Conservation (phyloP, 179 eudicot genomes). For the Spergularia azorica region DNA sequence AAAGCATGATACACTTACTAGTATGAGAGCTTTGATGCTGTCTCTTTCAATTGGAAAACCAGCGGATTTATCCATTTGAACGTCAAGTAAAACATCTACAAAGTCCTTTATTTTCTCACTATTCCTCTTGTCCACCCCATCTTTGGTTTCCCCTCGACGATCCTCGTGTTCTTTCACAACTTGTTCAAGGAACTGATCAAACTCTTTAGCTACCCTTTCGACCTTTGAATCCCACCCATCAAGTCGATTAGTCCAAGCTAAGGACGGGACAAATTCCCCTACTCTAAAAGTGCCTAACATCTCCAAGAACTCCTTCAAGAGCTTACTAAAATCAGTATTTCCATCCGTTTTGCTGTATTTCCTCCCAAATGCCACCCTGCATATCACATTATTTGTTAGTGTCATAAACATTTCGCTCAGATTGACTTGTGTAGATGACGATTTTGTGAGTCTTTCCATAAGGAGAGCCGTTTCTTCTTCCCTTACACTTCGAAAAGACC, state of each 20-base stretch:
- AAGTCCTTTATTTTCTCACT: constrained; percentile 29
- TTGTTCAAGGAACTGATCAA: constrained; percentile 35
- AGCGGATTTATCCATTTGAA: constrained; percentile 25
- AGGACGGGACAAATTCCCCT: constrained; percentile 43
- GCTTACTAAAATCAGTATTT: constrained; percentile 22
- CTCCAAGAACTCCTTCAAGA: constrained; percentile 29
- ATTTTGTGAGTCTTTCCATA: constrained; percentile 29
- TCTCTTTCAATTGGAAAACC: constrained; percentile 29
- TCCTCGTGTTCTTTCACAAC: constrained; percentile 33
- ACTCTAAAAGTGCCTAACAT: constrained; percentile 37
- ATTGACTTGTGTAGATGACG: constrained; percentile 24
- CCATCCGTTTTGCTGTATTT: constrained; percentile 30
- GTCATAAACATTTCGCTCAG: constrained; percentile 37
- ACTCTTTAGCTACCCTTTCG: constrained; percentile 25
- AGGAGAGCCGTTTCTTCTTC: constrained; percentile 41
- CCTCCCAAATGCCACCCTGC: constrained; percentile 50
- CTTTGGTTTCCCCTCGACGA: not conserved
- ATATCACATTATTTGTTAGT: constrained; percentile 30
- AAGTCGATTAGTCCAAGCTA: constrained; percentile 32
- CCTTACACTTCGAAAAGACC: constrained; percentile 31
- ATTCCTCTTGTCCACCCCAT: not conserved
- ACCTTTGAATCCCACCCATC: constrained; percentile 34
- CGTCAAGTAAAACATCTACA: constrained; percentile 36
- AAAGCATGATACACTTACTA: constrained; percentile 19
- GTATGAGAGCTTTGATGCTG: constrained; percentile 34